These are phyloP conservation scores for Ascochyta lentis DNA, from an alignment of 2,329 filamentous ascomycete species.

Conservation along the genomic window DNA sequence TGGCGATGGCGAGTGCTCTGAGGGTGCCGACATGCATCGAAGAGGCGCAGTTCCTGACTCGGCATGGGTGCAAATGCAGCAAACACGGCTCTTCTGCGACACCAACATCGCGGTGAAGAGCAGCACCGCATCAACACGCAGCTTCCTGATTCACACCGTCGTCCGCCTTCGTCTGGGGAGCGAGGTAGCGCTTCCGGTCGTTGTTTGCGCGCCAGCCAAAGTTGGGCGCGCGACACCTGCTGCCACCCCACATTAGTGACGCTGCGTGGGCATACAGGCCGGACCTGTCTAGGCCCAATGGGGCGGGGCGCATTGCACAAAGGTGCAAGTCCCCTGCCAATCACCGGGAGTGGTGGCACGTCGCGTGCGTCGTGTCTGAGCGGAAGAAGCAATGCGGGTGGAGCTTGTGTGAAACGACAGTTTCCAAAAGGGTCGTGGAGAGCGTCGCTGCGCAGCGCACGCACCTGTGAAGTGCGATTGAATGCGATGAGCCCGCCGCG, in stretches of 20 bases:
- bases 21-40: slow-evolving; percentile 19
- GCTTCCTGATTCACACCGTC: slow-evolving; percentile 29
- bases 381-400: slow-evolving; percentile 18
- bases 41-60: slow-evolving; percentile 13
- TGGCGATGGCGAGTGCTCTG: slow-evolving; percentile 12
- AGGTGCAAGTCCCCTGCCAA: slow-evolving; percentile 30
- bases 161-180: slow-evolving; percentile 35
- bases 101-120: slow-evolving; percentile 7
- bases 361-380: slow-evolving; percentile 42
- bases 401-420: slow-evolving; percentile 36
- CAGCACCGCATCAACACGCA: slow-evolving; percentile 20
- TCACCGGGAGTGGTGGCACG: slow-evolving; percentile 33
- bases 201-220: slow-evolving; percentile 23
- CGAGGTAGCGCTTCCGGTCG: slow-evolving; percentile 39
- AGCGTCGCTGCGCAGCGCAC: slow-evolving; percentile 18
- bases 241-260: slow-evolving; percentile 45
- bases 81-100: slow-evolving; percentile 30
- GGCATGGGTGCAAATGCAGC: slow-evolving; percentile 17
- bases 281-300: slow-evolving; percentile 22
- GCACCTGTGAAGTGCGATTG: not conserved
- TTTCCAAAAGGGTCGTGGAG: slow-evolving; percentile 26
- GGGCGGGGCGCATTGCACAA: slow-evolving; percentile 21
- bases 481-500: slow-evolving; percentile 1
- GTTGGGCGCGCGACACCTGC: slow-evolving; percentile 23
- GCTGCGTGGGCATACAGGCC: slow-evolving; percentile 21